Evolutionary conservation across 306 rosid genomes (phyloP), one percentile per base, ranked within the genome.

Genomic region (Casuarina cunninghamiana): DNA sequence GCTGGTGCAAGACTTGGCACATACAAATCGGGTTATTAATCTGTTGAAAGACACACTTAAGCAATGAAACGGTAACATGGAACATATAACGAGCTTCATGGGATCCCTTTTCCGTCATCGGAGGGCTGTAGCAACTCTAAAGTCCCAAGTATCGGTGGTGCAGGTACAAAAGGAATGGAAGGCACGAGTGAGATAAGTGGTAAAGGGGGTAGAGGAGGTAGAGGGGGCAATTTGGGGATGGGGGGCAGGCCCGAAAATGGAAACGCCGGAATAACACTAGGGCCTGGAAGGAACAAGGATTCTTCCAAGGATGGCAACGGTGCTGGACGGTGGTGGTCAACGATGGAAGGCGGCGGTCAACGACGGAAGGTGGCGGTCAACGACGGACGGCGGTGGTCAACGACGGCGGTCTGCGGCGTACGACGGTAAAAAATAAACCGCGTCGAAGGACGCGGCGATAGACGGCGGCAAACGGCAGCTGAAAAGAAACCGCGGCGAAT

Each of bases 181-280:
- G 58, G 16, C 58, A 53, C 16, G 58, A 6, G 13, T 53, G 58
- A 19, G 10, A 35, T 37, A 65, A 41, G 41, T 39, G 71, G 71
- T 46, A 65, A 65, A 39, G 71, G 15, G 49, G 71, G 71, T 39
- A 42, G n/a, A n/a, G n/a, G n/a, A n/a, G n/a, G n/a, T n/a, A n/a
- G 2, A 3, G 48, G 71, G 11, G 71, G 71, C 7, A 66, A 66
- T 8, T 7, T 41, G 6, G 71, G 69, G 69, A 62, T 4, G 16
- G 69, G 35, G 45, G 69, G 69, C 43, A 62, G 16, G n/a, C n/a
- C 17, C 13, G 45, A 49, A 16, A 66, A 16, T 16, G 71, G 71
- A 66, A 66, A 66, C 48, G 7, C 6, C 17, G 70, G 70, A 65
- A 10, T 12, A 46, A 17, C 6, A 39, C 11, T 15, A 17, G 71